Conservation (phyloP, 1,284 basidiomycete genomes). For the Trametes polyzona region DNA sequence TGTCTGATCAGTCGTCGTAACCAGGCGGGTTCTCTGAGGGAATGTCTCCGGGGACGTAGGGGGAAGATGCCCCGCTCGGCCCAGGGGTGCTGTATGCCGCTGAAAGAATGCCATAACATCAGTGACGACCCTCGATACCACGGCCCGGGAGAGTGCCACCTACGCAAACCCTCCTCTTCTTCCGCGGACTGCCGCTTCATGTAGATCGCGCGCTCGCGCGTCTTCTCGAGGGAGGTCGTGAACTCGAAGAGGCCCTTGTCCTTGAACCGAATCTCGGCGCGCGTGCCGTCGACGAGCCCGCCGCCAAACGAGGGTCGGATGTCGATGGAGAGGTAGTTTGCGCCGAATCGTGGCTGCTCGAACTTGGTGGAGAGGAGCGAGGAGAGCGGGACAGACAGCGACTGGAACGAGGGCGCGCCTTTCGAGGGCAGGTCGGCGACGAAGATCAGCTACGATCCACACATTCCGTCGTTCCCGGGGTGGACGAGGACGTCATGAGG, state of each 20-base stretch:
- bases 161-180: constrained; percentile 69
- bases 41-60: constrained; percentile 39
- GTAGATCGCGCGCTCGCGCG: constrained; percentile 71
- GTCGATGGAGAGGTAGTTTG: constrained; percentile 69
- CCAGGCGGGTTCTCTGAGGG: constrained; percentile 63
- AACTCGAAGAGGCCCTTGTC: constrained; percentile 72
- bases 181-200: constrained; percentile 65
- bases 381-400: constrained; percentile 61
- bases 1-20: constrained; percentile 50
- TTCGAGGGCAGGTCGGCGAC: constrained; percentile 43
- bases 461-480: background rate
- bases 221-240: constrained; percentile 71
- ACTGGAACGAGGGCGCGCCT: constrained; percentile 43
- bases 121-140: background rate
- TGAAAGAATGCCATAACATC: background rate
- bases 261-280: constrained; percentile 62
- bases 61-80: constrained; percentile 49
- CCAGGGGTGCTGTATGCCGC: constrained; percentile 21
- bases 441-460: constrained; percentile 63
- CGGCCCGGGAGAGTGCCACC: background rate
- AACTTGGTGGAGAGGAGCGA: constrained; percentile 70
- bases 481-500: background rate
- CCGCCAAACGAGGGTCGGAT: constrained; percentile 68
- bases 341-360: constrained; percentile 72
- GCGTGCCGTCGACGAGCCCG: constrained; percentile 64